phyloP scores from a whole-genome alignment of 768 basidiomycete genomes.

The Pulveroboletus sp. region DNA sequence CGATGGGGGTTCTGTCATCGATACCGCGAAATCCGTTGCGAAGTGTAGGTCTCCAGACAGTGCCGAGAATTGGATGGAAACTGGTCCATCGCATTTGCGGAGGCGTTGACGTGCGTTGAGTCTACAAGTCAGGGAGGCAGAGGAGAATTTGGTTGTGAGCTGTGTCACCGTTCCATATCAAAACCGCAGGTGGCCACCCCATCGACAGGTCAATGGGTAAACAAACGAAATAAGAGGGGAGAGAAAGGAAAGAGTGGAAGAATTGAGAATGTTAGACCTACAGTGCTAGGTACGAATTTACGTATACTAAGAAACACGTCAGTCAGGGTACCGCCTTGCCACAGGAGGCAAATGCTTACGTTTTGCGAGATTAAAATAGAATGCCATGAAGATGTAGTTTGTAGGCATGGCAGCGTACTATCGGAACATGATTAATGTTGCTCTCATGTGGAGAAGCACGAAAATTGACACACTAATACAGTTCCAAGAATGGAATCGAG shows the following conservation, averaged over 20 bases:
- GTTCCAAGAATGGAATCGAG: conserved; percentile 44
- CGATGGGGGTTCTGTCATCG: not conserved
- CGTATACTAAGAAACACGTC: conserved; percentile 38
- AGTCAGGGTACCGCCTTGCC: too few relatives aligned
- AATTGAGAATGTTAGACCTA: conserved; percentile 9
- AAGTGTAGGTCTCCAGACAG: conserved; percentile 22
- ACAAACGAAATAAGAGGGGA: not conserved
- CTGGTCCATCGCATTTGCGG: conserved; percentile 31
- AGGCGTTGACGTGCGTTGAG: conserved; percentile 45
- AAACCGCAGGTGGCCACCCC: not conserved
- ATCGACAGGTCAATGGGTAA: not conserved
- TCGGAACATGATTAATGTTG: not conserved
- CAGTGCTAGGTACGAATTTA: conserved; percentile 53
- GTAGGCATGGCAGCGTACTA: conserved; percentile 48
- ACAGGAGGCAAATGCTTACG: conserved; percentile 29
- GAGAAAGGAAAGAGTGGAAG: not conserved
- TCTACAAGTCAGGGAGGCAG: conserved; percentile 15
- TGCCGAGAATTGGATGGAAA: conserved; percentile 43
- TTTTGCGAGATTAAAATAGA: conserved; percentile 52
- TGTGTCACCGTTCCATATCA: not conserved
- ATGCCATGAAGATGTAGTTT: conserved; percentile 52
- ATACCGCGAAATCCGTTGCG: not conserved
- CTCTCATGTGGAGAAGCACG: not conserved
- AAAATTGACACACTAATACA: conserved; percentile 28
- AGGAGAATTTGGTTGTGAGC: not conserved